Base-by-base conservation (phyloP, 768 basidiomycete species). In the Rhodotorula sphaerocarpa region DNA sequence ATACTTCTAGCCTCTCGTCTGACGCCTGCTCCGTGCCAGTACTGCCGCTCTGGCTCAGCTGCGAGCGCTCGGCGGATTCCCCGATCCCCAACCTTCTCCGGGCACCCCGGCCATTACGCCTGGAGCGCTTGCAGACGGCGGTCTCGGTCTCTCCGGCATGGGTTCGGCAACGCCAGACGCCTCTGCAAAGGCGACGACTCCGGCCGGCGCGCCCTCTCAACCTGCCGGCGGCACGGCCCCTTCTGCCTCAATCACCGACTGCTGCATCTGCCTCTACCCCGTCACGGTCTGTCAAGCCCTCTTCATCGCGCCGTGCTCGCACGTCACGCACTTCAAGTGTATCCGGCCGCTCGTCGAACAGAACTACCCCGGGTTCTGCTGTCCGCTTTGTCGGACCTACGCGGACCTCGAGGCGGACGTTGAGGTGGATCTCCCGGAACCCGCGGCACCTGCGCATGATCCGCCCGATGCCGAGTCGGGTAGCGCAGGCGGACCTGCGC, bases 241-340 rank as follows among this genome's bases (percentile, higher is more conserved):
- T 6, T 36, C 39, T 0, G 59, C 70, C 39, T 57, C 74, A 65
- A 74, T 77, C 31, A 77, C 77, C 3, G 91, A 96, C 71, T 96
- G 90, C 76, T 93, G 91, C 73, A 93, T 96, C 73, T 95, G 93
- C 74, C 76, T 86, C 31, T 99, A 93, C 78, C 78, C 84, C 28
- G 90, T 97, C 0, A 86, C 89, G 1, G 91, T 96, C 74, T 88
- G 86, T 65, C 93, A 99, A 76, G 87, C 90, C 0, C 83, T 97
- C 51, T 96, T 99, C 79, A 92, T 99, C 73, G 90, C 93, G 33
- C 93, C 93, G 0, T 99, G 93, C 76, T 91, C 89, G 2, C 93
- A 99, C 75, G 85, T 90, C 7, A 69, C 68, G 9, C 89, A 91
- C 77, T 90, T 88, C 82, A 97, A 96, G 76, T 96, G 93, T 75